Conservation (phyloP, 805 yeast genomes). For the Pichia deserticola region DNA sequence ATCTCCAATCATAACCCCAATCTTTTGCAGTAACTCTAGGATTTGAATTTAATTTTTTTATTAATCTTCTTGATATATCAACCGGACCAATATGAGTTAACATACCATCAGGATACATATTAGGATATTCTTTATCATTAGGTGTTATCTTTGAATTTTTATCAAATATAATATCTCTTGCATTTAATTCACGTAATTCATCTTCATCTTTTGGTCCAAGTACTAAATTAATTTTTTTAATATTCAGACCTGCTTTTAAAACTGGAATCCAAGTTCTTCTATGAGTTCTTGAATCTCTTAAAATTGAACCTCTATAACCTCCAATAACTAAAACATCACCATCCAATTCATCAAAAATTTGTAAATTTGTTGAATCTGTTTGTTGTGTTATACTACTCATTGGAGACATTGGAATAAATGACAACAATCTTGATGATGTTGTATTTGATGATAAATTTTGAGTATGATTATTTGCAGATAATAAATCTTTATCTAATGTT, state of each 20-base stretch:
- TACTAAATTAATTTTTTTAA: slow-evolving; percentile 58
- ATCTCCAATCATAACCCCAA: slow-evolving; percentile 93
- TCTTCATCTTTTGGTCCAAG: slow-evolving; percentile 70
- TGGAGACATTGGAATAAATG: slow-evolving; percentile 2
- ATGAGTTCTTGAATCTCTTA: slow-evolving; percentile 56
- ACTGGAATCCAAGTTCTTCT: slow-evolving; percentile 80
- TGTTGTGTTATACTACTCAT: slow-evolving; percentile 1
- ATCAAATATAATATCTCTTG: slow-evolving; percentile 29
- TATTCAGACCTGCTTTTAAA: slow-evolving; percentile 71
- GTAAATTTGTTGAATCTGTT: slow-evolving; percentile 20
- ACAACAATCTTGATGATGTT: neutral
- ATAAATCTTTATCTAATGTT: neutral
- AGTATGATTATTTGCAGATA: no score
- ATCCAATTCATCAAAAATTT: slow-evolving; percentile 51
- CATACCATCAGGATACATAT: slow-evolving; percentile 66
- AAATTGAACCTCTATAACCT: slow-evolving; percentile 79
- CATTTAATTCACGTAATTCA: slow-evolving; percentile 38
- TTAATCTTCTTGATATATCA: slow-evolving; percentile 61
- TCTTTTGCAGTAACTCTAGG: slow-evolving; percentile 57
- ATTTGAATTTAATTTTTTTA: slow-evolving; percentile 44
- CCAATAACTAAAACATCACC: slow-evolving; percentile 82
- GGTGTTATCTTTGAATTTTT: neutral
- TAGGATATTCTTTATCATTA: neutral
- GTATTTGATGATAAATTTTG: neutral
- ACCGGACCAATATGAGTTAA: slow-evolving; percentile 81